Conservation (phyloP, 2,329 filamentous ascomycete species). For the Cercospora brassicicola region DNA sequence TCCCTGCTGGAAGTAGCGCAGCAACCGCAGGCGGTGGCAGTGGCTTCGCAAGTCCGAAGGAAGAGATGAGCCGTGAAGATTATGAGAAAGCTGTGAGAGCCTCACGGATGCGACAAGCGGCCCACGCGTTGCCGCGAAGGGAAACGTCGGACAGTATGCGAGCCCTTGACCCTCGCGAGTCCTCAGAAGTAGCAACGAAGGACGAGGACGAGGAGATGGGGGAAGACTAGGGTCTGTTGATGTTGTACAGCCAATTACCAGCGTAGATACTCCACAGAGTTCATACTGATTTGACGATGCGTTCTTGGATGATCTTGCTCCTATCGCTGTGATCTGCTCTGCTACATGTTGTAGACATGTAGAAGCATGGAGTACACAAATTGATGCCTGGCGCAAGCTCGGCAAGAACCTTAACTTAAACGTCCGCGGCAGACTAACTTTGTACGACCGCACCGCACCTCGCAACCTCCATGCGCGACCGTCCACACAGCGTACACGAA, state of each 20-base stretch:
- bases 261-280: slow-evolving; percentile 11
- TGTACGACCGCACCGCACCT: background rate
- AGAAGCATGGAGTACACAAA: too few relatives aligned
- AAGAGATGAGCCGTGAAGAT: slow-evolving; percentile 24
- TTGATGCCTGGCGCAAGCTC: background rate
- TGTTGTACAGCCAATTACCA: background rate
- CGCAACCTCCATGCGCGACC: background rate
- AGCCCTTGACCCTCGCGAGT: slow-evolving; percentile 19
- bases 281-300: background rate
- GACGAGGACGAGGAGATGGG: slow-evolving; percentile 24
- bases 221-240: background rate
- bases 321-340: background rate
- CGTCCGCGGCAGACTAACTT: background rate
- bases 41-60: slow-evolving; percentile 47
- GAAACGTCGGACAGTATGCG: slow-evolving; percentile 29
- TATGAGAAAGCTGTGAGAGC: slow-evolving; percentile 26
- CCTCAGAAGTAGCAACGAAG: background rate
- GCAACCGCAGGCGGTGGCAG: slow-evolving; percentile 52
- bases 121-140: slow-evolving; percentile 16
- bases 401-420: background rate
- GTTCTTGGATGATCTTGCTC: background rate
- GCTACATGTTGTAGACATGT: too few relatives aligned
- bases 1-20: slow-evolving; percentile 51
- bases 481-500: background rate
- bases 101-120: slow-evolving; percentile 10